Evolutionary conservation across 345 rosid species (phyloP), one percentile per base, ranked within the genome.

Genomic region (Hypericum androsaemum): DNA sequence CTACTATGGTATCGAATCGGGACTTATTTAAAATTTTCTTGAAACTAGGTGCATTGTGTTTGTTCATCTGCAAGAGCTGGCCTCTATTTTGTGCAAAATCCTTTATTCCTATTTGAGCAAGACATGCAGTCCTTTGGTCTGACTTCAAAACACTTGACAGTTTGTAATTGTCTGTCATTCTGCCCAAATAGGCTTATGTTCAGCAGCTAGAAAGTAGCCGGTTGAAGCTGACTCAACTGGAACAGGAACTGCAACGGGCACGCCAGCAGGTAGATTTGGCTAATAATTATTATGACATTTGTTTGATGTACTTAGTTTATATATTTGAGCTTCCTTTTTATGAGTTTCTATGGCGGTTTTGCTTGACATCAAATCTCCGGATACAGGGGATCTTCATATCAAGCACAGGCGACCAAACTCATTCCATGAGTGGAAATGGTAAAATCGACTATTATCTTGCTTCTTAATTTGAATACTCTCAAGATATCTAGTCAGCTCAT

Each of bases 181-280:
- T 22, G 2, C 32, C 32, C 32, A 22, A 22, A 22, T 22, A 94
- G 99, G 97, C 95, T 1, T 88, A 88, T 67, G 99, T 94, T 64
- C 99, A 94, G 73, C 99, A 88, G 70, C 77, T 94, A 64, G 99
- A 94, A 65, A 94, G 82, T 61, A 94, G 97, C 65, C 92, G 97
- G 47, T 66, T 94, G 76, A 94, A 94, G 83, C 76, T 88, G 59
- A 83, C 86, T 12, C 99, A 94, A 69, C 75, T 94, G 57, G 97
- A 94, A 73, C 99, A 88, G 77, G 99, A 88, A 71, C 81, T 94
- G 44, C 99, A 88, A 71, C 83, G 99, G 57, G 97, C 99, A 43
- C 78, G 99, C 37, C 99, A 94, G 52, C 97, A 94, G 94, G 98
- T 88, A 52, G 41, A 42, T 55, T 74, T 53, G 22, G 47, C 65